Conservation (phyloP, 2,329 filamentous ascomycete species). For the Xylaria sp. region DNA sequence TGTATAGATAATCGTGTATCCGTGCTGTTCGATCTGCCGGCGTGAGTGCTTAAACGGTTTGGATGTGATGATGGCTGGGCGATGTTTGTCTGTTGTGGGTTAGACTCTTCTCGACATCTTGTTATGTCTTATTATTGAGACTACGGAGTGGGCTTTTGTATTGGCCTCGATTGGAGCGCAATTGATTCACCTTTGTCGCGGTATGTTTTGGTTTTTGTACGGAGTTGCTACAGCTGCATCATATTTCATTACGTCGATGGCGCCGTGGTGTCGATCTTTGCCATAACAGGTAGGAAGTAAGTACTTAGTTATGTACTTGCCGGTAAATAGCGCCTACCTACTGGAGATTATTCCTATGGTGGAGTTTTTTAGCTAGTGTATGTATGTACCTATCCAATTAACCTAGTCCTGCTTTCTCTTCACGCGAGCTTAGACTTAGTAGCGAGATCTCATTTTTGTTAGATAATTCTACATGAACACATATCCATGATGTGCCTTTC, state of each 20-base stretch:
- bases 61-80: neutral
- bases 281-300: neutral
- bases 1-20: neutral
- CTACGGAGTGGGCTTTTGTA: neutral
- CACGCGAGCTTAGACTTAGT: neutral
- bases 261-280: neutral
- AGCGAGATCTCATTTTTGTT: neutral
- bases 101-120: neutral
- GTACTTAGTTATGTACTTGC: too few relatives aligned
- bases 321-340: too few relatives aligned
- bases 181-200: neutral
- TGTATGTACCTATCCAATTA: too few relatives aligned
- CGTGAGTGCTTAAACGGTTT: neutral
- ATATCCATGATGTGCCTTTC: neutral
- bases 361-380: too few relatives aligned
- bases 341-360: too few relatives aligned
- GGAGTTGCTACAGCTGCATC: neutral
- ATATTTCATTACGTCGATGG: conserved; percentile 31
- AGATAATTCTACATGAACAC: neutral
- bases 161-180: neutral
- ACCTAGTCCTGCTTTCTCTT: too few relatives aligned
- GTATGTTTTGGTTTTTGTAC: neutral
- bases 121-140: neutral
- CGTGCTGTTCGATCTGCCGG: neutral
- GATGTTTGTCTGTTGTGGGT: neutral